Evolutionary conservation across 108 stramenopile genomes (phyloP), one percentile per base, ranked within the genome.

Genomic region (Pseudonitzschia multiseries): DNA sequence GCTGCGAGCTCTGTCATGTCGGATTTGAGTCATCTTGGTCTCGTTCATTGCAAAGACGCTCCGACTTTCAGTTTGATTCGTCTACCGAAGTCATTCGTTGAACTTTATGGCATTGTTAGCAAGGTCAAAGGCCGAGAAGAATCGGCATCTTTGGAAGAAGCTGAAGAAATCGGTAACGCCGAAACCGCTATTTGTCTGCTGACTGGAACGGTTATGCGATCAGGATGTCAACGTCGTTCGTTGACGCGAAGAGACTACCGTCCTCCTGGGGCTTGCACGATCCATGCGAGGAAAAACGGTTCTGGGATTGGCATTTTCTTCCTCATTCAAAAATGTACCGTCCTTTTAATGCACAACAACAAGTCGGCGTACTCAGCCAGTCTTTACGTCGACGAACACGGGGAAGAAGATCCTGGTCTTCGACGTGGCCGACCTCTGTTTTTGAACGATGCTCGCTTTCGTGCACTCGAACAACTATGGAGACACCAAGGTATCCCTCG

Each of bases 221-320:
- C 95, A 33, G 95, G 93, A 41, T 82, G 83, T 15, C 27, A 76
- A 10, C 70, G 88, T 48, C 86, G 89, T 12, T 57, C 71, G n/a
- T 40, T 78, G 68, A 18, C 61, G 52, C 28, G n/a, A n/a, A 65
- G 77, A 57, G 43, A 79, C 46, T 69, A 67, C 64, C 86, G 84
- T 0, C 81, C 86, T 12, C 84, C 90, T 31, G 96, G 94, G 18
- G 85, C 89, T 18, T 97, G 96, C 62, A 97, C 96, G 2, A 46
- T 91, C 0, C 92, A 94, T 70, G 90, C 94, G 8, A 73, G 91
- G 48, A 87, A 92, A 50, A 79, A 75, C 66, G 92, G 93, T 12
- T 93, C 93, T 21, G 96, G 95, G 20, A 84, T 96, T 36, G 96
- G 96, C 0, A 87, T 96, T 12, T 94, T 95, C 70, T 96, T 97